Base-by-base conservation (phyloP, 2,329 filamentous ascomycete genomes). In the Parafenestella ontariensis region DNA sequence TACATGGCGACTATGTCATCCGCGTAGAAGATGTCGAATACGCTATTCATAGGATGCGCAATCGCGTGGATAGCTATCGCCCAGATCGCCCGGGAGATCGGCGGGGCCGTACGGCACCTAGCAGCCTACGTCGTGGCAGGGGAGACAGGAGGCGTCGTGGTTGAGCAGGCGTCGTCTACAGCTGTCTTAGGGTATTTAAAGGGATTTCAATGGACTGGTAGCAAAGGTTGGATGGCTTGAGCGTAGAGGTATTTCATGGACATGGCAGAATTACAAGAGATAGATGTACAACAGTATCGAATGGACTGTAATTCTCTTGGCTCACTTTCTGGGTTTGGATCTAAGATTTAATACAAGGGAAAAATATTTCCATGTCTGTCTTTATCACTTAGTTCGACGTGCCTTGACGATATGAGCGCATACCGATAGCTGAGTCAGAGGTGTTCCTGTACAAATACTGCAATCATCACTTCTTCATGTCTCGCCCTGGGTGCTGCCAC, bases 1-100 rank as follows among this genome's bases (percentile, higher is more conserved):
- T 44, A n/a, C 18, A 23, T 1, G 41, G 46, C 2, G 52, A 54
- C 5, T 46, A 51, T 1, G 42, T 46, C 9, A 46, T 54, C 8
- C 33, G 52, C 3, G 41, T 36, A 2, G 28, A 36, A 7, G 52
- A 51, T 13, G 28, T 50, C 10, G 42, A 50, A 5, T 24, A 40
- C 28, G 24, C 26, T n/a, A 39, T 54, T 3, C 6, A 5, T 1
- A 23, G 23, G 33, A 34, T 54, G n/a, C 15, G 29, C 10, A 21
- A 21, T 15, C 18, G 28, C 8, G 17, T 52, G 28, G 5, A 57
- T 36, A 39, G 36, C 36, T 39, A 21, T 8, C 36, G 36, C 18
- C 36, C 10, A 15, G 17, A 11, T 3, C 15, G 15, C 18, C 6
- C 20, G 10, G 20, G 15, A 13, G 36, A 20, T 39, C 11, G 36